A percentile compares a stretch with the other conserved stretches of the same genome.
phyloP scores from a whole-genome alignment of 176 grass and related monocot species.

The Avena insularis region DNA sequence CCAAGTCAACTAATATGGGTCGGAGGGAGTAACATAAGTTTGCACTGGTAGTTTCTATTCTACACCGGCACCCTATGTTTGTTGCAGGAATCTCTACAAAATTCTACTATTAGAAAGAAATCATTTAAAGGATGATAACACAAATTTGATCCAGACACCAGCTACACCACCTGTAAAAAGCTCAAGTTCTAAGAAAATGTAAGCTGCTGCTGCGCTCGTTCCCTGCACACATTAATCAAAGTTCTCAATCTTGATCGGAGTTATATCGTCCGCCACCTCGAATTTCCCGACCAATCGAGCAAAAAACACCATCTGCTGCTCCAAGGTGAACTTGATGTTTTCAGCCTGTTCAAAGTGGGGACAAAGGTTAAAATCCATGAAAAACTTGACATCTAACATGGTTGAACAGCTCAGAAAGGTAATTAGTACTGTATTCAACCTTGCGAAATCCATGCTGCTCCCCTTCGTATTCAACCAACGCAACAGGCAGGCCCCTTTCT shows the following conservation, averaged over 20 bases:
- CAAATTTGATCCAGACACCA: not conserved
- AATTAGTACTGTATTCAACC: slow-evolving; percentile 42
- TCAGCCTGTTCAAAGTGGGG: slow-evolving; percentile 61
- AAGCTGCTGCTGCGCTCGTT: not conserved
- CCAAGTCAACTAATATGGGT: too few species aligned
- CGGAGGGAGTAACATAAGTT: too few species aligned
- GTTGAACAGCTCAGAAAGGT: not conserved
- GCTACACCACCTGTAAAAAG: not conserved
- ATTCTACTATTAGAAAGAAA: too few species aligned
- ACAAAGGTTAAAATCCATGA: slow-evolving; percentile 11
- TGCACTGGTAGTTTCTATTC: too few species aligned
- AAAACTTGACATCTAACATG: not conserved
- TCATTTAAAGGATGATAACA: too few species aligned
- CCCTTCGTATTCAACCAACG: slow-evolving; percentile 95
- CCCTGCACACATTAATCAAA: slow-evolving; percentile 55
- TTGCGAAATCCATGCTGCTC: slow-evolving; percentile 92
- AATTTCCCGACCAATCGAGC: slow-evolving; percentile 77
- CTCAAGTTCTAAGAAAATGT: slow-evolving; percentile 1
- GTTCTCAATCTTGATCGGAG: slow-evolving; percentile 88
- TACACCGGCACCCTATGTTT: too few species aligned
- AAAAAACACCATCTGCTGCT: slow-evolving; percentile 93
- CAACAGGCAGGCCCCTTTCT: slow-evolving; percentile 87
- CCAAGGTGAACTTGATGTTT: slow-evolving; percentile 95
- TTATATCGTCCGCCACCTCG: slow-evolving; percentile 80
- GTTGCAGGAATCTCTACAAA: too few species aligned